Evolutionary conservation across 2,329 filamentous ascomycete species (phyloP).

Genomic region (Trichoderma simmonsii): DNA sequence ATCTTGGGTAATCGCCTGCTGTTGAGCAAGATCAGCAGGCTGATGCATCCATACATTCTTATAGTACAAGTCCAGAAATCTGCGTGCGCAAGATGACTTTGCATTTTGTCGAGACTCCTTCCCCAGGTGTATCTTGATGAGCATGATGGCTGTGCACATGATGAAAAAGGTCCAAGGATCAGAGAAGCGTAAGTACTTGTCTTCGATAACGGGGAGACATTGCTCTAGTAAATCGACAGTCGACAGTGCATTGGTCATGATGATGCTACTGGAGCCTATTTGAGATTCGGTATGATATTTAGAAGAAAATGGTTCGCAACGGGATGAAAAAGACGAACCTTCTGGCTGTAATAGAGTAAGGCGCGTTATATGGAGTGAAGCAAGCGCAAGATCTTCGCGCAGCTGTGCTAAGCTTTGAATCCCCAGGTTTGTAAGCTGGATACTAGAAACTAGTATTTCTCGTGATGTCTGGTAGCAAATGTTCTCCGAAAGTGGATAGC

Average conservation of each 20-base stretch:
- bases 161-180: constrained; percentile 13
- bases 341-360: neutral
- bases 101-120: constrained; percentile 5
- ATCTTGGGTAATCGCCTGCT: neutral
- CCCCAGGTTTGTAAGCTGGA: neutral
- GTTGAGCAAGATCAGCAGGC: constrained; percentile 3
- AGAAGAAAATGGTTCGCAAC: neutral
- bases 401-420: neutral
- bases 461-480: constrained; percentile 6
- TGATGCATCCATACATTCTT: constrained; percentile 12
- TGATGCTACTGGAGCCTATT: neutral
- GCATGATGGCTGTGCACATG: constrained; percentile 6
- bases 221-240: constrained; percentile 1
- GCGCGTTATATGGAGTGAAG: constrained; percentile 10
- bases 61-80: constrained; percentile 8
- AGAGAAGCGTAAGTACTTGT: neutral
- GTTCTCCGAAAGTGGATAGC: constrained; percentile 3
- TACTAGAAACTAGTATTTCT: neutral
- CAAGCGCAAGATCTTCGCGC: neutral
- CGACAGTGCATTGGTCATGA: constrained; percentile 3
- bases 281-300: neutral
- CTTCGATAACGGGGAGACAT: constrained; percentile 4
- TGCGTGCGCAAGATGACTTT: neutral
- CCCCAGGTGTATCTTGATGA: constrained; percentile 4
- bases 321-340: neutral